Evolutionary conservation across 2,329 filamentous ascomycete species (phyloP).

Genomic region (Apiospora phragmitis): DNA sequence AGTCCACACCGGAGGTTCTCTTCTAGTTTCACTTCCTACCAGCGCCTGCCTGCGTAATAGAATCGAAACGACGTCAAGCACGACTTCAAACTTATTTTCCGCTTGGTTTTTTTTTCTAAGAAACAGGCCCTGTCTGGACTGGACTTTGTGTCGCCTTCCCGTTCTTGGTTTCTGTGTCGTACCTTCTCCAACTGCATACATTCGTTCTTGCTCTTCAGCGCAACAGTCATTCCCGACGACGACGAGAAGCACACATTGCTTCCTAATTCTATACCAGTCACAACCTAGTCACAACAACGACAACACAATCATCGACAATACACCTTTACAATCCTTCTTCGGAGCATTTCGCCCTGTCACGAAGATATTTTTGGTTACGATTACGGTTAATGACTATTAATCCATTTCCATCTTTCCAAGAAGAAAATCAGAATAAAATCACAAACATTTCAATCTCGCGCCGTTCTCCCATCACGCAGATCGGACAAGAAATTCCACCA

Average conservation of each 20-base stretch:
- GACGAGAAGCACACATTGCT: constrained; percentile 13
- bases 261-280: constrained; percentile 17
- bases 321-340: background rate
- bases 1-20: constrained; percentile 1
- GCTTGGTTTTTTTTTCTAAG: background rate
- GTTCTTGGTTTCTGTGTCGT: constrained; percentile 17
- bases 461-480: constrained; percentile 13
- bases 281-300: constrained; percentile 12
- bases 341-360: constrained; percentile 5
- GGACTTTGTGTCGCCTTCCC: constrained; percentile 17
- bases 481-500: constrained; percentile 5
- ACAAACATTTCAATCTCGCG: constrained; percentile 19
- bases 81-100: background rate
- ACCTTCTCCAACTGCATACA: constrained; percentile 33
- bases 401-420: constrained; percentile 20
- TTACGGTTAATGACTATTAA: constrained; percentile 29
- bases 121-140: constrained; percentile 1
- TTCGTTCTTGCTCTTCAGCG: constrained; percentile 28
- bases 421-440: constrained; percentile 21
- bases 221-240: constrained; percentile 9
- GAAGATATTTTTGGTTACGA: constrained; percentile 22
- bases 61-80: background rate
- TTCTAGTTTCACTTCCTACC: constrained; percentile 6
- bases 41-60: background rate
- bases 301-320: background rate